Percentiles rank a stretch among this genome's conserved stretches.
Evolutionary conservation across 192 early-diverging fungal species (phyloP).

Genomic region (Gonapodya prolifera): DNA sequence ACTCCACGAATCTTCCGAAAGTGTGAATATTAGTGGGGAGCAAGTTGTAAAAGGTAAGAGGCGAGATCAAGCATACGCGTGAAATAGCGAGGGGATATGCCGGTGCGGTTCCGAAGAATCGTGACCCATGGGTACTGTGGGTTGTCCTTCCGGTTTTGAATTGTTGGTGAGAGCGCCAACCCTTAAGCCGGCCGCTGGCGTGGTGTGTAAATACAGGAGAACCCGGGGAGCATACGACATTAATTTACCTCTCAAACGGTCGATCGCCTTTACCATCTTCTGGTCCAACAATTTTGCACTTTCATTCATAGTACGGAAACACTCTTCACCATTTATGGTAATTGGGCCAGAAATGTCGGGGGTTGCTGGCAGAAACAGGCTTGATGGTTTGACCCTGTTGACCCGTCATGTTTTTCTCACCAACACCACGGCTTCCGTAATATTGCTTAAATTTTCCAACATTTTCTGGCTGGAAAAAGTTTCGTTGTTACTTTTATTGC

Average conservation of each 20-base stretch:
- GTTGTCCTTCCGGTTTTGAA: conserved; percentile 36
- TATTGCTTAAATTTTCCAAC: neutral
- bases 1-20: conserved; percentile 70
- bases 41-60: conserved; percentile 1
- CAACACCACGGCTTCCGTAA: neutral
- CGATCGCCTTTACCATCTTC: neutral
- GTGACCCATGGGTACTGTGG: conserved; percentile 10
- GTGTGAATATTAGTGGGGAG: conserved; percentile 26
- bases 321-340: neutral
- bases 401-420: neutral
- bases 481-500: neutral
- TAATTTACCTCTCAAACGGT: neutral
- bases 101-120: conserved; percentile 4
- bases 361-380: neutral
- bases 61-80: conserved; percentile 20
- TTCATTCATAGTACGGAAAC: neutral
- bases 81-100: conserved; percentile 9
- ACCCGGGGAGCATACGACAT: neutral
- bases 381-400: neutral
- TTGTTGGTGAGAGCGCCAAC: conserved; percentile 79
- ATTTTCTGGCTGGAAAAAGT: neutral
- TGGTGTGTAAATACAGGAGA: neutral
- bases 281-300: neutral
- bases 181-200: conserved; percentile 23
- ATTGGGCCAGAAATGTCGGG: neutral